Percentiles rank a stretch among this genome's conserved stretches.
These are phyloP conservation scores for Clavaria fumosa DNA, from an alignment of 768 basidiomycete genomes.

Conservation along the genomic window DNA sequence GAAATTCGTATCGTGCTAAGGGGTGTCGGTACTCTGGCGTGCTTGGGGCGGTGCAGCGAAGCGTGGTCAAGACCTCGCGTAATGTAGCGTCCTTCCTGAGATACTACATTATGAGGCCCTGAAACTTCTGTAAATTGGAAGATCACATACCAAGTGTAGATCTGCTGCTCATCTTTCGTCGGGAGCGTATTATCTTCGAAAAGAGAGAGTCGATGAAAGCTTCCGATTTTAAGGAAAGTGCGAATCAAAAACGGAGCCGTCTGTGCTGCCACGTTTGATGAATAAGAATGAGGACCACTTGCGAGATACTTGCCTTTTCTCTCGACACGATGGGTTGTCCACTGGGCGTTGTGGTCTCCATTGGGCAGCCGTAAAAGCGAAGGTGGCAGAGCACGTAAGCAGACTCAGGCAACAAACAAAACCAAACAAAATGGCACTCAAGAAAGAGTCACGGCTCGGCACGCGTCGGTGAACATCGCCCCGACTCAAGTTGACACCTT, in stretches of 20 bases:
- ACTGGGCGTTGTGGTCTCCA: slow-evolving; percentile 27
- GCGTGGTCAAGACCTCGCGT: slow-evolving; percentile 60
- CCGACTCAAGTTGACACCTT: not conserved
- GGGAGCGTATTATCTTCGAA: slow-evolving; percentile 71
- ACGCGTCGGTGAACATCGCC: too few species aligned
- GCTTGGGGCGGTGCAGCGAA: slow-evolving; percentile 55
- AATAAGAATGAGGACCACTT: too few species aligned
- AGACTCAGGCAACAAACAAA: not conserved
- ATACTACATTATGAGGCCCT: not conserved
- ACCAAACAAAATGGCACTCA: not conserved
- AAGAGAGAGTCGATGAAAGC: slow-evolving; percentile 55
- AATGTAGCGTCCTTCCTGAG: slow-evolving; percentile 72
- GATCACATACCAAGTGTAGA: slow-evolving; percentile 55
- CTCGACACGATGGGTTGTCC: slow-evolving; percentile 35
- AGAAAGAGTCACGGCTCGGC: not conserved
- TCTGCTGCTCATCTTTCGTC: slow-evolving; percentile 66
- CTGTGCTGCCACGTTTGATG: slow-evolving; percentile 20
- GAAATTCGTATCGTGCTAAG: slow-evolving; percentile 68
- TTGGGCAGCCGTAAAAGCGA: not conserved
- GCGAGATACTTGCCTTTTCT: too few species aligned
- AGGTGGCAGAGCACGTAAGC: not conserved
- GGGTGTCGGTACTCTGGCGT: slow-evolving; percentile 66
- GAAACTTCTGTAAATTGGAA: not conserved
- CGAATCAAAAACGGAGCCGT: slow-evolving; percentile 72
- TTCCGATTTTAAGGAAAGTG: slow-evolving; percentile 68